Percentiles rank a stretch among this genome's conserved stretches.
Conservation (phyloP, 352 stramenopile species). For the Phytopythium delawarense region DNA sequence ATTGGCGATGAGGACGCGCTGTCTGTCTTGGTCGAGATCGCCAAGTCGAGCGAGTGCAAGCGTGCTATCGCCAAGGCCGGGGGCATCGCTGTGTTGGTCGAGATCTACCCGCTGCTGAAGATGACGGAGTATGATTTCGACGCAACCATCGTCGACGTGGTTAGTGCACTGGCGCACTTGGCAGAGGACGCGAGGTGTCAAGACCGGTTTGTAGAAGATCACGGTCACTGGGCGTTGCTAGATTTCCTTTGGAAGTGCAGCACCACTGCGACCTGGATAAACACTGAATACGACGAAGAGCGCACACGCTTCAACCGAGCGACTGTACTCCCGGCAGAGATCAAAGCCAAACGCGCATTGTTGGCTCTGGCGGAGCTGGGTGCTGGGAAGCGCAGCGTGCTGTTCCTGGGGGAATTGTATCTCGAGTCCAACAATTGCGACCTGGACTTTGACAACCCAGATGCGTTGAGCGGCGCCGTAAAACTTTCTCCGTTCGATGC, state of each 20-base stretch:
- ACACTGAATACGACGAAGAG: background rate
- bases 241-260: conserved; percentile 3
- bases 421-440: background rate
- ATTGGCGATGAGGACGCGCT: background rate
- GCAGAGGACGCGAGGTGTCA: background rate
- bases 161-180: background rate
- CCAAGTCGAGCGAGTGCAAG: background rate
- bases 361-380: background rate
- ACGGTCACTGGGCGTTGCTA: background rate
- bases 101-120: background rate
- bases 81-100: background rate
- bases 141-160: background rate
- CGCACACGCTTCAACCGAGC: background rate
- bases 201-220: background rate
- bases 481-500: background rate
- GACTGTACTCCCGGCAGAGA: background rate
- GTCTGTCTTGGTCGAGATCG: background rate
- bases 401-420: background rate
- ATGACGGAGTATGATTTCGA: background rate
- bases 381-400: background rate
- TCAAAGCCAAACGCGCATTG: background rate
- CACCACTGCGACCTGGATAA: background rate
- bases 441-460: background rate
- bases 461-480: background rate
- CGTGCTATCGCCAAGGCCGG: background rate